Evolutionary conservation across 2,329 filamentous ascomycete genomes (phyloP).

Genomic region (Immersiporthe knoxdaviesiana): DNA sequence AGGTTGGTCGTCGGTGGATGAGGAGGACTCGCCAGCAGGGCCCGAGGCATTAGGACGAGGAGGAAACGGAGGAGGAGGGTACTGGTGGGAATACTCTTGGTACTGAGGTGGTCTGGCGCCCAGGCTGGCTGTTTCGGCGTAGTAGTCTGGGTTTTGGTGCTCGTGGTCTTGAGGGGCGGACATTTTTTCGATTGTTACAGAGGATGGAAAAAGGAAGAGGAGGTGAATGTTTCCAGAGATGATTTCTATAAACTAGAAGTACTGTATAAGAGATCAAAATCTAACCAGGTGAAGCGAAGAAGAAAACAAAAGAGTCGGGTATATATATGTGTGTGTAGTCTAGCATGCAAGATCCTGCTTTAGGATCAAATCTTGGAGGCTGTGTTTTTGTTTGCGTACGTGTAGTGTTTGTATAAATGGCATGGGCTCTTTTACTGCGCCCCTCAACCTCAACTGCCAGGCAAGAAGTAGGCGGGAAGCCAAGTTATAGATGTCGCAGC

Average conservation of each 20-base stretch:
- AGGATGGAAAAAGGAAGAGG: neutral
- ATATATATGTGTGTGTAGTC: neutral
- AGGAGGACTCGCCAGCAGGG: neutral
- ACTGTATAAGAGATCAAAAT: neutral
- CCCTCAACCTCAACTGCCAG: neutral
- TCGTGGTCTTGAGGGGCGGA: neutral
- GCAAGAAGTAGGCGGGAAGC: neutral
- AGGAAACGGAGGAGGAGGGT: slow-evolving; percentile 13
- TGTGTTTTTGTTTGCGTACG: too few species aligned
- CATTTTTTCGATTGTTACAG: slow-evolving; percentile 6
- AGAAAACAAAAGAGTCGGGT: neutral
- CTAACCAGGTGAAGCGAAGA: neutral
- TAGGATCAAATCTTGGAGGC: neutral
- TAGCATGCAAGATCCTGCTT: neutral
- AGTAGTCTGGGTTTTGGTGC: slow-evolving; percentile 20
- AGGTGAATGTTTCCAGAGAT: too few species aligned
- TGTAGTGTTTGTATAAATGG: too few species aligned
- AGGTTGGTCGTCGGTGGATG: neutral
- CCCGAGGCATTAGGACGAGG: neutral
- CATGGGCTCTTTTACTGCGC: too few species aligned
- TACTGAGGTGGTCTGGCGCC: neutral
- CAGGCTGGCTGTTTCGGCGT: slow-evolving; percentile 18
- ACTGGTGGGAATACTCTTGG: slow-evolving; percentile 14
- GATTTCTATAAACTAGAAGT: neutral
- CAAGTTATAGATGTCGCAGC: neutral